Evolutionary conservation across 805 yeast species (phyloP), one percentile per base, ranked within the genome.

Genomic region (Millerozyma acaciae): DNA sequence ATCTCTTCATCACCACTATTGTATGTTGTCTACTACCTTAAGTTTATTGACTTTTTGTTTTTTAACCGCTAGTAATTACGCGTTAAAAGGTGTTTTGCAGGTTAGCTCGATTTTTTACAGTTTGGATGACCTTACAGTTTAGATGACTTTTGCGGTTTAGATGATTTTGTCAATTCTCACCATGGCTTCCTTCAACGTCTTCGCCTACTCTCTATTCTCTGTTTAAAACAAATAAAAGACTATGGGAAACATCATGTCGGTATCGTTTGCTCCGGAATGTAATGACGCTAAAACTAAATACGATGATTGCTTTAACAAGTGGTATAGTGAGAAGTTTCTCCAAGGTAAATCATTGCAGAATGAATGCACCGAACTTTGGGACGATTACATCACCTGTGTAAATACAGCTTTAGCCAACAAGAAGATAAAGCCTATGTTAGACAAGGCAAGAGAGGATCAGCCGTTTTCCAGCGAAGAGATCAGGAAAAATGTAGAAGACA

Each of bases 241-340:
- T 28, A 67, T 67, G 73, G 73, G 72, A 33, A 66, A 62, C 42
- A 55, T 51, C 33, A 65, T 67, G 71, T 66, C 95, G 5, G 66
- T 56, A 8, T 87, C 96, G 40, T 84, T 93, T 69, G 97, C 98
- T 22, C 96, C 97, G 16, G 97, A 93, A 63, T 93, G 98, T 61
- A 86, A 95, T 15, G 84, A 78, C 21, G 75, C 82, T 37, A 93
- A 93, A 60, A 77, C 78, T 47, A 76, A 78, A 50, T 93, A 93
- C 53, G 97, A 93, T 54, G 83, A 80, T 50, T 93, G 98, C 58
- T 93, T 93, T 65, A 89, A 88, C 60, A 74, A 75, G 44, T 89
- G 98, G 98, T 93, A 93, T 56, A 80, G 93, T 4, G 97, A 93
- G 47, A 84, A 83, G 57, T 84, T 84, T 45, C 62, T 84, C 36